Conservation (phyloP, 108 stramenopile genomes). For the Nitzschia inconspicua region DNA sequence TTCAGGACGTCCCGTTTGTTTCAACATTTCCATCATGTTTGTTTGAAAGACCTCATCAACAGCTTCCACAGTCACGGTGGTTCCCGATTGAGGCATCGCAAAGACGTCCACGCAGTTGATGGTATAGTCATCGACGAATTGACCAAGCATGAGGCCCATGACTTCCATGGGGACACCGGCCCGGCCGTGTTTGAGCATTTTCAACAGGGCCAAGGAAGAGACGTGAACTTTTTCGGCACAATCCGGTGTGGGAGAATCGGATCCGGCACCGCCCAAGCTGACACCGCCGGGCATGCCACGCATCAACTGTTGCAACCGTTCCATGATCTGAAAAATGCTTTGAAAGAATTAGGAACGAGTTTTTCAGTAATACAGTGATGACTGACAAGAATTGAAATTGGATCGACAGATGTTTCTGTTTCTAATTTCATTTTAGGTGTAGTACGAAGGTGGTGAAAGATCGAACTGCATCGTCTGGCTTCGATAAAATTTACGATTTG, state of each 20-base stretch:
- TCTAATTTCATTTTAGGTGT: neutral
- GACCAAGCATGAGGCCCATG: conserved; percentile 99
- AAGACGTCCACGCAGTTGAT: conserved; percentile 99
- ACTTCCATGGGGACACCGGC: conserved; percentile 99
- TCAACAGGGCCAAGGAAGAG: conserved; percentile 94
- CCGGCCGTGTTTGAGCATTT: conserved; percentile 99
- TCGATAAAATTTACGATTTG: too few species aligned
- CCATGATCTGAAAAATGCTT: conserved; percentile 44
- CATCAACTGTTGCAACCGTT: conserved; percentile 88
- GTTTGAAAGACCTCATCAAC: conserved; percentile 99
- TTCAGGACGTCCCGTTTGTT: conserved; percentile 96
- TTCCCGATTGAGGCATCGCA: conserved; percentile 99
- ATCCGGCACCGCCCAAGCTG: conserved; percentile 58
- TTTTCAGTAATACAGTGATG: neutral
- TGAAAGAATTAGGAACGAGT: too few species aligned
- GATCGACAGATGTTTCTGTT: neutral
- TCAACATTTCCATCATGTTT: conserved; percentile 99
- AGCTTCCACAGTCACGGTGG: conserved; percentile 96
- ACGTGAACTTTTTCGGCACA: conserved; percentile 98
- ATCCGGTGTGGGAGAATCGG: conserved; percentile 87
- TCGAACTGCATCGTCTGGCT: too few species aligned
- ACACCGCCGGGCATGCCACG: conserved; percentile 78
- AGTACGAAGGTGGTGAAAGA: too few species aligned
- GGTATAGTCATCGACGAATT: conserved; percentile 99
- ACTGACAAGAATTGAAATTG: neutral